phyloP scores from a whole-genome alignment of 1,284 basidiomycete genomes.

The Chalciporus sp. region DNA sequence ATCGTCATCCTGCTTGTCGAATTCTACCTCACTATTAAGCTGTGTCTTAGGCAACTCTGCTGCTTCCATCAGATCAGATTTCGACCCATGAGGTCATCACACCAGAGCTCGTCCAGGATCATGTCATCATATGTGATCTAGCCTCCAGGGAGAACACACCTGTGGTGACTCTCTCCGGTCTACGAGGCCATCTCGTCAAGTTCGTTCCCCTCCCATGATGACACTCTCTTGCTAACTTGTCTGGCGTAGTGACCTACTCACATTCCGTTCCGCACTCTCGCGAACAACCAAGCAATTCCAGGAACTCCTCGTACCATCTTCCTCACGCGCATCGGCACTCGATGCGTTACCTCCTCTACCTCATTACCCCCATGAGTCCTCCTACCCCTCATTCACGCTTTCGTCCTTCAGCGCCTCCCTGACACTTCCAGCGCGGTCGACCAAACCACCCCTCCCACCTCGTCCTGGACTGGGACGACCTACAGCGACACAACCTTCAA shows the following conservation, averaged over 20 bases:
- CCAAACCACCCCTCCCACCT: slow-evolving; percentile 66
- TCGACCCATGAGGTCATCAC: slow-evolving; percentile 58
- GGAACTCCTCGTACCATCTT: slow-evolving; percentile 52
- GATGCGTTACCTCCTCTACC: slow-evolving; percentile 54
- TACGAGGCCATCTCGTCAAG: slow-evolving; percentile 69
- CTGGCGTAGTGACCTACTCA: slow-evolving; percentile 54
- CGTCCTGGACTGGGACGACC: slow-evolving; percentile 41
- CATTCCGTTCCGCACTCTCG: slow-evolving; percentile 67
- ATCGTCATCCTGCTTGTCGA: background rate
- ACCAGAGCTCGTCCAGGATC: slow-evolving; percentile 77
- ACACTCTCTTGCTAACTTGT: slow-evolving; percentile 13
- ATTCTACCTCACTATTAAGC: slow-evolving; percentile 2
- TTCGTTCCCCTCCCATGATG: slow-evolving; percentile 36
- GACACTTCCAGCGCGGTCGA: slow-evolving; percentile 65
- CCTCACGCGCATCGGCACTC: slow-evolving; percentile 53
- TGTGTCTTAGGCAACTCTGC: slow-evolving; percentile 65
- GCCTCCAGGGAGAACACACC: slow-evolving; percentile 47
- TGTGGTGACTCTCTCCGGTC: slow-evolving; percentile 78
- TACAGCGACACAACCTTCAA: slow-evolving; percentile 22
- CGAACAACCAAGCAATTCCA: slow-evolving; percentile 62
- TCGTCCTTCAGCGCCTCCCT: slow-evolving; percentile 55
- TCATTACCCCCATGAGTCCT: slow-evolving; percentile 30
- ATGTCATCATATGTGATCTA: slow-evolving; percentile 66
- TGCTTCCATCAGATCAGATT: slow-evolving; percentile 68
- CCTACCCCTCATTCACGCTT: slow-evolving; percentile 58